Evolutionary conservation across 768 basidiomycete genomes (phyloP), one percentile per base, ranked within the genome.

Genomic region (Rhodotorula kratochvilovae): DNA sequence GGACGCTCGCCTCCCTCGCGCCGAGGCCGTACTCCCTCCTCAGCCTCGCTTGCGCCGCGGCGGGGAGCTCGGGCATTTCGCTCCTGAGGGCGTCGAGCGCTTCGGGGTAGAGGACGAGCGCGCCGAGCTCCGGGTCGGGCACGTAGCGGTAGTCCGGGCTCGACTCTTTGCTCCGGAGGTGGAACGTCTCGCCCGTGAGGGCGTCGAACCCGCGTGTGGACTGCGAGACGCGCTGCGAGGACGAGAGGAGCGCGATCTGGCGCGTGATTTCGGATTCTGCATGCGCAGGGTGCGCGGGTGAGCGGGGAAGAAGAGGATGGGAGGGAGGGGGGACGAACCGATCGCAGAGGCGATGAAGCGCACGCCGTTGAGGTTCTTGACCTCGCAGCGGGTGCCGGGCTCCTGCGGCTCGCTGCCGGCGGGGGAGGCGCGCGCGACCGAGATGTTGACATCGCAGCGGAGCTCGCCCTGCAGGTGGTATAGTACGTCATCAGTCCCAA

Each of bases 111-210:
- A 78, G n/a, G n/a, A 86, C 77, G 11, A 97, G 81, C 0, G 87
- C 85, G 1, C 92, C 92, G 2, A 98, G 81, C 79, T 98, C 97
- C 0, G 92, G 88, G 79, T 99, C 96, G 0, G 96, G 96, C 91
- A 99, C 95, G 81, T 97, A 98, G 15, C 82, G 86, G 79, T 98
- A 99, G 79, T 99, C 96, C 2, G 90, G 92, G 0, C 92, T 89
- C 75, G 93, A 90, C 76, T 96, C 96, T 81, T 99, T 98, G 57
- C 86, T 87, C 53, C 96, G 85, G 53, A 98, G 81, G 43, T 83
- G 85, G 81, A 87, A 93, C 1, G 96, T 98, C 78, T 89, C 85
- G 43, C 88, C 88, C 5, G 84, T 86, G 68, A 87, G 82, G 77
- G 93, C 90, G 79, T 97, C 87, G 76, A 93, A 92, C 4, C 92